Evolutionary conservation across 1,139 yeast genomes (phyloP).

Genomic region (Suhomyces atakaporum): DNA sequence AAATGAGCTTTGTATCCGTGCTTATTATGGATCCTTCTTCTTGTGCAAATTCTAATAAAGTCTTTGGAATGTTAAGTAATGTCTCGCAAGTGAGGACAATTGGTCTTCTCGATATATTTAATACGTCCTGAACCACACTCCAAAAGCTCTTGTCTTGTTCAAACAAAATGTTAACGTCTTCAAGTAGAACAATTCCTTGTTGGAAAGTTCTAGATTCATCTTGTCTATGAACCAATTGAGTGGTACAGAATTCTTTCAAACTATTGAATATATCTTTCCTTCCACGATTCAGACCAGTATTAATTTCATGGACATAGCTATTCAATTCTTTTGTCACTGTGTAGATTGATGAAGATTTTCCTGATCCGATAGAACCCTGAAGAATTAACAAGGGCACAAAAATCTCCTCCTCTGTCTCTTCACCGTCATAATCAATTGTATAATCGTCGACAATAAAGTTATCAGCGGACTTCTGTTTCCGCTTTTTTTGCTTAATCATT

Average conservation of each 20-base stretch:
- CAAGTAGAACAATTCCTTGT: constrained; percentile 73
- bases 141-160: constrained; percentile 83
- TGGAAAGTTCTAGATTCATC: constrained; percentile 42
- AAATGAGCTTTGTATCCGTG: constrained; percentile 26
- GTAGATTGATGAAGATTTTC: constrained; percentile 76
- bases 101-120: constrained; percentile 74
- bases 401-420: constrained; percentile 33
- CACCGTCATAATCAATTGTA: constrained; percentile 16
- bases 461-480: constrained; percentile 21
- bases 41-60: constrained; percentile 47
- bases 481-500: constrained; percentile 23
- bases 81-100: constrained; percentile 75
- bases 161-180: constrained; percentile 82
- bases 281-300: constrained; percentile 70
- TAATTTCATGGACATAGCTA: constrained; percentile 83
- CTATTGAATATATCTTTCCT: constrained; percentile 66
- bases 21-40: constrained; percentile 42
- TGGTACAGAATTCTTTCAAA: constrained; percentile 79
- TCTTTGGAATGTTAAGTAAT: constrained; percentile 53
- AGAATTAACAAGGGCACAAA: constrained; percentile 67
- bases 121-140: constrained; percentile 65
- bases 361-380: constrained; percentile 72
- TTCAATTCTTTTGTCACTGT: constrained; percentile 63
- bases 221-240: constrained; percentile 67
- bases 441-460: constrained; percentile 38